Percentiles rank a stretch among this genome's conserved stretches.
phyloP scores from a whole-genome alignment of 345 rosid species.

The Gynandropsis gynandra region DNA sequence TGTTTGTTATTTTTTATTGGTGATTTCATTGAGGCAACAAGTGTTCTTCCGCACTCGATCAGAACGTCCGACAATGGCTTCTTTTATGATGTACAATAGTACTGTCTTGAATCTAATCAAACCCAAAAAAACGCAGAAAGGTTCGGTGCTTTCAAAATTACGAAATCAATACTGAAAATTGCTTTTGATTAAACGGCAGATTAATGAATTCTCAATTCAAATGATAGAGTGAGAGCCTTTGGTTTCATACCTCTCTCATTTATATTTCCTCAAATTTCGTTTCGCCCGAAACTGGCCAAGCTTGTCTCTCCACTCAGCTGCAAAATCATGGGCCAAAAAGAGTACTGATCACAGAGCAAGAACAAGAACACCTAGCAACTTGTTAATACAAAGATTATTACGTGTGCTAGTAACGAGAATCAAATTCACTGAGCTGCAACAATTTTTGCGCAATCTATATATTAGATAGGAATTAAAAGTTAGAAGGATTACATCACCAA shows the following conservation, averaged over 20 bases:
- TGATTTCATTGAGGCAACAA: neutral
- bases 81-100: conserved; percentile 17
- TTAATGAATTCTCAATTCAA: neutral
- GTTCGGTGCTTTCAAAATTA: no score
- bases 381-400: conserved; percentile 4
- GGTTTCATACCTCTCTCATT: conserved; percentile 39
- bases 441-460: no score
- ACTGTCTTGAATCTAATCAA: no score
- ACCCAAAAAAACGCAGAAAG: no score
- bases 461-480: neutral
- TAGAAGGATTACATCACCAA: no score
- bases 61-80: conserved; percentile 15
- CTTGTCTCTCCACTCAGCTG: conserved; percentile 96
- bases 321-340: neutral
- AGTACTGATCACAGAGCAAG: neutral
- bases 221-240: neutral
- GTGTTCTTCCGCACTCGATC: conserved; percentile 9
- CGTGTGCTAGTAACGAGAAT: no score
- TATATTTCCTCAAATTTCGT: conserved; percentile 66
- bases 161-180: no score
- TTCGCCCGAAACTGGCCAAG: conserved; percentile 80
- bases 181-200: neutral
- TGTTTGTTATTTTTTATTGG: no score
- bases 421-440: no score
- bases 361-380: neutral